Percentiles rank a stretch among this genome's conserved stretches.
phyloP scores from a whole-genome alignment of 1,139 yeast species.

The Geotrichum fermentans region DNA sequence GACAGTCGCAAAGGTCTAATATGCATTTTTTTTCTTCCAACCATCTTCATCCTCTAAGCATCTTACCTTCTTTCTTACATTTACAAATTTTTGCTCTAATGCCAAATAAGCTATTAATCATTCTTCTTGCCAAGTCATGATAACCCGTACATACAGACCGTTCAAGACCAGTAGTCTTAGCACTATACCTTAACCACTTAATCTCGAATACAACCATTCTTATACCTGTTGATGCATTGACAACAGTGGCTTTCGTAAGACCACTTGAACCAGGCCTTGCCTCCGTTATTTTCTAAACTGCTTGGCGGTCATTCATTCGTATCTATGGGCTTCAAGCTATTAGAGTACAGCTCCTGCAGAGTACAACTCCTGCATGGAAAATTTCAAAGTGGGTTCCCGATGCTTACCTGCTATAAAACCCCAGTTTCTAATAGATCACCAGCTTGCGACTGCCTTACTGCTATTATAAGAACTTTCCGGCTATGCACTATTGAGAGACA shows the following conservation, averaged over 20 bases:
- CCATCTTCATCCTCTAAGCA: neutral
- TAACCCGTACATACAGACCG: neutral
- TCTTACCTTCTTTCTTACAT: neutral
- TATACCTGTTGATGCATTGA: constrained; percentile 78
- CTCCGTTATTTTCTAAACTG: constrained; percentile 34
- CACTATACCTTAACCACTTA: constrained; percentile 48
- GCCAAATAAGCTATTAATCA: too few species aligned
- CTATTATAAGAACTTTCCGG: too few species aligned
- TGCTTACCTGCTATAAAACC: too few species aligned
- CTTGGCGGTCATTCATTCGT: too few species aligned
- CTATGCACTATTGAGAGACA: too few species aligned
- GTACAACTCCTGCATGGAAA: too few species aligned
- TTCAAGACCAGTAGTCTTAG: neutral
- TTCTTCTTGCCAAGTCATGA: neutral
- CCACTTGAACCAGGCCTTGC: constrained; percentile 55
- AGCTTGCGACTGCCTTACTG: too few species aligned
- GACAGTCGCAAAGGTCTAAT: neutral
- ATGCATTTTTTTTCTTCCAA: neutral
- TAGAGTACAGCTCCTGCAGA: too few species aligned
- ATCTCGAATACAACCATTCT: constrained; percentile 83
- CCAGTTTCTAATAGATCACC: too few species aligned
- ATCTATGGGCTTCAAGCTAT: too few species aligned
- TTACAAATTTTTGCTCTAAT: too few species aligned
- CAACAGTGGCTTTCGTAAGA: constrained; percentile 68
- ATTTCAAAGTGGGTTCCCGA: too few species aligned